These are phyloP conservation scores for Melanomma pulvis-pyrius DNA, from an alignment of 495 filamentous ascomycete genomes.

Conservation along the genomic window DNA sequence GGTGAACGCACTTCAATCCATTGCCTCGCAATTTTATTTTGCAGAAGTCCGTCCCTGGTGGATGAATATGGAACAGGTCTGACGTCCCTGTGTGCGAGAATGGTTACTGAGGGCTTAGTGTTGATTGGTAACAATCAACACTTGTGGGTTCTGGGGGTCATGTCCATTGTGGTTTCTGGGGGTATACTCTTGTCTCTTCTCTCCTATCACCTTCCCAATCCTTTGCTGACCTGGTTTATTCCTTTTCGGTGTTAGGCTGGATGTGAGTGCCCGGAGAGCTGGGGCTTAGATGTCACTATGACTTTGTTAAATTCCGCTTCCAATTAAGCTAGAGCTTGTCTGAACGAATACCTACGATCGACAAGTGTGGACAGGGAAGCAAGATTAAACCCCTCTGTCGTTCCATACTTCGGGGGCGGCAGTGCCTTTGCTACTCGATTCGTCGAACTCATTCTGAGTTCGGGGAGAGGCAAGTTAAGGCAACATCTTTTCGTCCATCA, in stretches of 20 bases:
- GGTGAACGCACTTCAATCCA: conserved; percentile 18
- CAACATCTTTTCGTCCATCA: neutral
- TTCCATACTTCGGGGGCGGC: conserved; percentile 19
- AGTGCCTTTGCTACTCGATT: conserved; percentile 21
- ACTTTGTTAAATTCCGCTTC: conserved; percentile 46
- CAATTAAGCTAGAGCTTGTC: conserved; percentile 69
- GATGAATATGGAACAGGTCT: conserved; percentile 25
- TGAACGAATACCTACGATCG: conserved; percentile 58
- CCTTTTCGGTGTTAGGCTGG: neutral
- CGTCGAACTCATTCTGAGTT: conserved; percentile 1
- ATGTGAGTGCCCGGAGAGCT: neutral
- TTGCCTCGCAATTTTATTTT: conserved; percentile 14
- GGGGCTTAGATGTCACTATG: neutral
- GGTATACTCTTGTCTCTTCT: neutral
- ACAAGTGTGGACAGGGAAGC: conserved; percentile 71
- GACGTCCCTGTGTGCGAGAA: conserved; percentile 28
- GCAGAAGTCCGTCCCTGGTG: conserved; percentile 8
- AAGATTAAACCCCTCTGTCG: conserved; percentile 51
- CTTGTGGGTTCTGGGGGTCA: conserved; percentile 16
- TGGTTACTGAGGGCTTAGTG: conserved; percentile 5
- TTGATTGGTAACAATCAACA: neutral
- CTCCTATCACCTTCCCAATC: neutral
- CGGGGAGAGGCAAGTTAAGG: conserved; percentile 2
- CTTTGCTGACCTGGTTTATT: neutral
- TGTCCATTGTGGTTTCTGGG: neutral